Conservation (phyloP, 306 rosid species). For the Dicorynia guianensis region DNA sequence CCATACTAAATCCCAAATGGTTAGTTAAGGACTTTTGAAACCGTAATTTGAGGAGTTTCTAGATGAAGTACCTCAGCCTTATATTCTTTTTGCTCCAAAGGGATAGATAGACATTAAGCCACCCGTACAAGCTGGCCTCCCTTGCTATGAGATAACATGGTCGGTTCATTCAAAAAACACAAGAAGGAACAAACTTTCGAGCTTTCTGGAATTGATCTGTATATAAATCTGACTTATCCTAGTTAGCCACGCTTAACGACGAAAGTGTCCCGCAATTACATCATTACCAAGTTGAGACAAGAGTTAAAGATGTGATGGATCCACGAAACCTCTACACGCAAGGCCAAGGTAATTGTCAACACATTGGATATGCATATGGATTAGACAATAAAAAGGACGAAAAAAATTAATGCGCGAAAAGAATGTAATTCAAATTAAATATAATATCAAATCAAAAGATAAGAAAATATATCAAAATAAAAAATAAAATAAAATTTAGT, state of each 20-base stretch:
- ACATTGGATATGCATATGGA: too few relatives aligned
- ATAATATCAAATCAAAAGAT: too few relatives aligned
- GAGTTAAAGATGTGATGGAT: conserved; percentile 23
- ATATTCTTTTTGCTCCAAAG: not conserved
- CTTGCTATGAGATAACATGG: conserved; percentile 51
- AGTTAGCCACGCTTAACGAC: not conserved
- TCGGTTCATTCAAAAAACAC: conserved; percentile 52
- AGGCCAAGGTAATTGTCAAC: not conserved
- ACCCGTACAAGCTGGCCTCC: conserved; percentile 1
- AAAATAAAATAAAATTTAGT: too few relatives aligned
- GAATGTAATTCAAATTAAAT: too few relatives aligned
- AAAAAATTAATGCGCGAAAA: too few relatives aligned
- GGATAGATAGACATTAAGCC: not conserved
- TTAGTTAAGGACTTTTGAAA: conserved; percentile 38
- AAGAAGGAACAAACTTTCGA: conserved; percentile 29
- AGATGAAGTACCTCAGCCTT: conserved; percentile 13
- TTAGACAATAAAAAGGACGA: too few relatives aligned
- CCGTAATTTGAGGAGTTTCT: conserved; percentile 49
- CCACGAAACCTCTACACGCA: not conserved
- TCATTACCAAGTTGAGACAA: conserved; percentile 33
- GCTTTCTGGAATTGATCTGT: conserved; percentile 32
- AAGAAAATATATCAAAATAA: too few relatives aligned
- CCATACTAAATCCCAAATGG: not conserved
- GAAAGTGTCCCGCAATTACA: conserved; percentile 40
- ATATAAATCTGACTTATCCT: conserved; percentile 36